Evolutionary conservation across 495 filamentous ascomycete genomes (phyloP).

Genomic region (Aspergillus leporis): DNA sequence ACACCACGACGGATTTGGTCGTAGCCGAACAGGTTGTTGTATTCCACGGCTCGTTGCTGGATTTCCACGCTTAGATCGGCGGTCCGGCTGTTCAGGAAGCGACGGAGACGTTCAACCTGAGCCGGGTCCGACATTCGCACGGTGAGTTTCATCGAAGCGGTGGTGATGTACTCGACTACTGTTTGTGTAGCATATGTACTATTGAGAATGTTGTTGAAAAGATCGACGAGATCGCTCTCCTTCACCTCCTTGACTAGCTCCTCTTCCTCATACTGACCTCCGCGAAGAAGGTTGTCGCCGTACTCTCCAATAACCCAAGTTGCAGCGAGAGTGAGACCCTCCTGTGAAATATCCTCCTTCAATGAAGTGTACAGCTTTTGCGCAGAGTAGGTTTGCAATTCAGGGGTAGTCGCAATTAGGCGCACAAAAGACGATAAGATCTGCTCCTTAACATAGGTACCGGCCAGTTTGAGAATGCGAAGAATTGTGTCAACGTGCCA

Average conservation of each 20-base stretch:
- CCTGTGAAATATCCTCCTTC: slow-evolving; percentile 96
- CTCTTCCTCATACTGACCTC: slow-evolving; percentile 93
- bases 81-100: slow-evolving; percentile 72
- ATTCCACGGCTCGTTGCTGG: slow-evolving; percentile 93
- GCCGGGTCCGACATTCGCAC: slow-evolving; percentile 79
- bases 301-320: slow-evolving; percentile 99
- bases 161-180: slow-evolving; percentile 92
- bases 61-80: slow-evolving; percentile 90
- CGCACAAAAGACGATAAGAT: slow-evolving; percentile 96
- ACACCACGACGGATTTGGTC: slow-evolving; percentile 88
- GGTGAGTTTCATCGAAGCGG: slow-evolving; percentile 92
- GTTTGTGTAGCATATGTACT: slow-evolving; percentile 89
- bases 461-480: slow-evolving; percentile 88
- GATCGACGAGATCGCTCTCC: slow-evolving; percentile 85
- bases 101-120: slow-evolving; percentile 81
- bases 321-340: slow-evolving; percentile 87
- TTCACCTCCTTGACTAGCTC: slow-evolving; percentile 88
- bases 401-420: slow-evolving; percentile 90
- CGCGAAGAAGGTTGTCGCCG: slow-evolving; percentile 81
- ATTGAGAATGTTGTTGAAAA: slow-evolving; percentile 88
- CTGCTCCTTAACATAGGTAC: slow-evolving; percentile 96
- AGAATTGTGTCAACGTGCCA: slow-evolving; percentile 99
- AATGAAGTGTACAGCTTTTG: slow-evolving; percentile 89
- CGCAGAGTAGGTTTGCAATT: slow-evolving; percentile 92
- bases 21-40: slow-evolving; percentile 86